Conservation (phyloP, 2,329 filamentous ascomycete genomes). For the Ceratocystiopsis sp. region DNA sequence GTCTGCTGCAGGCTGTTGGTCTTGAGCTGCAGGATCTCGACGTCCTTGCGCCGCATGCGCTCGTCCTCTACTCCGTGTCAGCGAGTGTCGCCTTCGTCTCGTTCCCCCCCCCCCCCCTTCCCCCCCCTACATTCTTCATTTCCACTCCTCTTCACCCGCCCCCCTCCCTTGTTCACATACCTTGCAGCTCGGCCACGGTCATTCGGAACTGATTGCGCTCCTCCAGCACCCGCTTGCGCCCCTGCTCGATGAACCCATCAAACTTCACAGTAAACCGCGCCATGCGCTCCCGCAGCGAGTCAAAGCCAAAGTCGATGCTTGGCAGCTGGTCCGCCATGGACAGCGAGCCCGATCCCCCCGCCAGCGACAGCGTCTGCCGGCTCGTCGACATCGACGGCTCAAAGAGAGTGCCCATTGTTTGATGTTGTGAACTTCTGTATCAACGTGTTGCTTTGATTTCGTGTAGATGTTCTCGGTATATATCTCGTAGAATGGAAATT, state of each 20-base stretch:
- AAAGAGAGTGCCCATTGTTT: slow-evolving; percentile 40
- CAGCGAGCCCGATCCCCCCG: slow-evolving; percentile 31
- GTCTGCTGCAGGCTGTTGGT: slow-evolving; percentile 54
- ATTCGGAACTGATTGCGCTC: slow-evolving; percentile 89
- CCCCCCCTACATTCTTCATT: background rate
- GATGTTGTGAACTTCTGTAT: no score
- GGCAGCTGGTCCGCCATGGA: slow-evolving; percentile 55
- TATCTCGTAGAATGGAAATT: no score
- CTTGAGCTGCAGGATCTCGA: slow-evolving; percentile 65
- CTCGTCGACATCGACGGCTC: slow-evolving; percentile 53
- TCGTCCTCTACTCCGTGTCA: slow-evolving; percentile 53
- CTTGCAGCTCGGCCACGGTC: slow-evolving; percentile 77
- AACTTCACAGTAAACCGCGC: slow-evolving; percentile 78
- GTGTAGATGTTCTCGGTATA: no score
- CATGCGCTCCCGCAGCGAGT: slow-evolving; percentile 91
- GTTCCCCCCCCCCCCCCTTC: background rate
- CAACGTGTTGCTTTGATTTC: background rate
- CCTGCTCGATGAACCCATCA: slow-evolving; percentile 84
- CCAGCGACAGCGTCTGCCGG: slow-evolving; percentile 39
- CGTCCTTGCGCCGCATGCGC: slow-evolving; percentile 72
- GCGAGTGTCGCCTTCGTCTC: background rate
- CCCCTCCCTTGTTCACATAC: slow-evolving; percentile 27
- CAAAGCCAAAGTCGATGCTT: slow-evolving; percentile 87
- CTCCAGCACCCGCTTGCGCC: slow-evolving; percentile 74
- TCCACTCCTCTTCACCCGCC: background rate